Evolutionary conservation across 2,329 filamentous ascomycete species (phyloP), one percentile per base, ranked within the genome.

Genomic region (Fusarium nanum): DNA sequence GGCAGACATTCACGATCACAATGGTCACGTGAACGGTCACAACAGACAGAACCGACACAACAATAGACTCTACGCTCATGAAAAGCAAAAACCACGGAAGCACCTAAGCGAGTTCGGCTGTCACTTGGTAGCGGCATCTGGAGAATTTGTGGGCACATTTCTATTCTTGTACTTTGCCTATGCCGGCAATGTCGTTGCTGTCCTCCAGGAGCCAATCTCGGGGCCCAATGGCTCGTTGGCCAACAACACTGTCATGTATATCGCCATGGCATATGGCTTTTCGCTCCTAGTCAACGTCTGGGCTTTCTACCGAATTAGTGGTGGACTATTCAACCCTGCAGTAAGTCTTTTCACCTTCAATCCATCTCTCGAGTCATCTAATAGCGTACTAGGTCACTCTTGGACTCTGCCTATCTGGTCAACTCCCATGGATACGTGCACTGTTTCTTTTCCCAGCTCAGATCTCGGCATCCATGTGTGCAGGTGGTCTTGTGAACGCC

Each of bases 401-500:
- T 3, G 72, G 72, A 1, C 40, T 74, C 10, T 74, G 72, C 30
- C 50, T 74, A 9, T 41, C 64, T 12, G 58, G 62, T 3, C 72
- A 74, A 27, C 44, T 74, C 1, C 57, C 70, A 10, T 74, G 72
- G 72, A 41, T 65, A 11, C 55, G 72, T 9, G 72, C 45, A 5
- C 32, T 60, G 0, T 73, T 87, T 5, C 79, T 89, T 44, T 81
- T 89, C 47, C 74, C 83, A 5, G 83, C 85, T 2, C 88, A 91
- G 74, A 70, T 91, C 9, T 67, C 87, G 1, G 88, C 78, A 7
- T 84, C 83, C 5, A 88, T 91, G 59, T 82, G 83, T 3, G 84
- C 88, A 0, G 84, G 86, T 1, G 87, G 82, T 13, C 81, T 90
- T 1, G 84, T 88, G 12, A 82, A 82, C 25, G 84, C 80, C 2